Percentiles rank a stretch among this genome's conserved stretches.
Evolutionary conservation across 441 rosid genomes (phyloP).

Genomic region (Isatis lusitanica): DNA sequence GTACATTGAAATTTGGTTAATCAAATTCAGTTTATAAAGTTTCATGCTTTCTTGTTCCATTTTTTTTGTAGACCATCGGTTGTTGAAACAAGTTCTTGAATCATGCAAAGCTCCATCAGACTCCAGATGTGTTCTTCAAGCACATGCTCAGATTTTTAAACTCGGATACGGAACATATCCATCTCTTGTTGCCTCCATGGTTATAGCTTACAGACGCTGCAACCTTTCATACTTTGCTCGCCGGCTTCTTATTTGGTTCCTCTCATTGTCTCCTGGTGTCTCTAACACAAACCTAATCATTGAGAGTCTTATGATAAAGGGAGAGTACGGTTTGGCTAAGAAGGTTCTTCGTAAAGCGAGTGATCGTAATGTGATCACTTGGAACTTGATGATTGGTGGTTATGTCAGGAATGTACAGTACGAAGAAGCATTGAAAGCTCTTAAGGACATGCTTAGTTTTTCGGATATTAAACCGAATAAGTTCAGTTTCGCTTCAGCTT

Average conservation of each 20-base stretch:
- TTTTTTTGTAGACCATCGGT: constrained; percentile 44
- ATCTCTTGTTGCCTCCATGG: constrained; percentile 47
- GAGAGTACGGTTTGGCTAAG: constrained; percentile 50
- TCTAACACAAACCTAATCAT: constrained; percentile 51
- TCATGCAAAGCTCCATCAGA: constrained; percentile 48
- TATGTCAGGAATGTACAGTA: constrained; percentile 46
- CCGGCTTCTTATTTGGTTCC: constrained; percentile 45
- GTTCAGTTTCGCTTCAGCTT: constrained; percentile 53
- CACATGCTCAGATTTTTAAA: constrained; percentile 59
- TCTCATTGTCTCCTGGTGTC: constrained; percentile 36
- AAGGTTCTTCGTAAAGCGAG: constrained; percentile 43
- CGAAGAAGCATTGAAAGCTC: constrained; percentile 45
- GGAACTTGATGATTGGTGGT: constrained; percentile 66
- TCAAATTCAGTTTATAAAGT: too few relatives aligned
- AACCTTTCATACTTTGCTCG: constrained; percentile 39
- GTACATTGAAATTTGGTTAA: background rate
- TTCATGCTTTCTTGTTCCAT: background rate
- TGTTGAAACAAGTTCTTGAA: constrained; percentile 44
- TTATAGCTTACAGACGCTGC: constrained; percentile 53
- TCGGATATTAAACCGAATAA: constrained; percentile 49
- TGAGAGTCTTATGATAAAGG: constrained; percentile 46
- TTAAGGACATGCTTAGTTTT: constrained; percentile 44
- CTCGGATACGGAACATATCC: constrained; percentile 63
- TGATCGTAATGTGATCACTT: constrained; percentile 47
- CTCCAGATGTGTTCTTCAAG: constrained; percentile 45